phyloP scores from a whole-genome alignment of 2,329 filamentous ascomycete species.

The Penicillium aurantiogriseum region DNA sequence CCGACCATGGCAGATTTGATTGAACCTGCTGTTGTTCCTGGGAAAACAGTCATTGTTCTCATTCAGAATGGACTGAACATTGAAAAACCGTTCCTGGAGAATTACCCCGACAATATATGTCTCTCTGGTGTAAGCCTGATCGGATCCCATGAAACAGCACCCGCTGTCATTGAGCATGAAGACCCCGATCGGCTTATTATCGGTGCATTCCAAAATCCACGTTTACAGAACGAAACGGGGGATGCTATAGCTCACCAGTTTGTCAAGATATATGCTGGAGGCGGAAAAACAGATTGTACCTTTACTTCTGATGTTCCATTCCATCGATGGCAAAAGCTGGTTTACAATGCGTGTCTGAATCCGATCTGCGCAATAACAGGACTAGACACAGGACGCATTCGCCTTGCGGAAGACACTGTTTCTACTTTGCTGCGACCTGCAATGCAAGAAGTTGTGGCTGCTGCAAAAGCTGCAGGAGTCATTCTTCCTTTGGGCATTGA shows the following conservation, averaged over 20 bases:
- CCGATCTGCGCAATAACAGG: too few species aligned
- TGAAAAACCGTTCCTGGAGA: constrained; percentile 51
- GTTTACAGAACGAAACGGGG: constrained; percentile 20
- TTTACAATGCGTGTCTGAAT: too few species aligned
- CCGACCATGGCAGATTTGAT: constrained; percentile 37
- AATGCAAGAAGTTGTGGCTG: constrained; percentile 43
- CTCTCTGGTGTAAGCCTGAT: constrained; percentile 56
- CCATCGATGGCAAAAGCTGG: too few species aligned
- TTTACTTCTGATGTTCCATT: too few species aligned
- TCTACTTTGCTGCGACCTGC: constrained; percentile 52
- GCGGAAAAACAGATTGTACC: too few species aligned
- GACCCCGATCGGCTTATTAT: constrained; percentile 52
- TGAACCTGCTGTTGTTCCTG: constrained; percentile 51
- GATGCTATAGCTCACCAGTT: too few species aligned
- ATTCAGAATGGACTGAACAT: constrained; percentile 64
- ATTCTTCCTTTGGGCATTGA: too few species aligned
- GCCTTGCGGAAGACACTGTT: constrained; percentile 22
- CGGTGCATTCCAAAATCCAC: constrained; percentile 47
- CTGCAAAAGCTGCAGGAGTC: neutral
- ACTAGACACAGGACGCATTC: too few species aligned
- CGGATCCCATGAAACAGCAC: constrained; percentile 49
- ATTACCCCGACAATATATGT: constrained; percentile 53
- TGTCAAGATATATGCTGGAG: neutral
- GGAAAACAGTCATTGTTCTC: constrained; percentile 55
- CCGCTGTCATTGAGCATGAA: constrained; percentile 53